Evolutionary conservation across 306 rosid genomes (phyloP), one percentile per base, ranked within the genome.

Genomic region (Begonia loranthoides): DNA sequence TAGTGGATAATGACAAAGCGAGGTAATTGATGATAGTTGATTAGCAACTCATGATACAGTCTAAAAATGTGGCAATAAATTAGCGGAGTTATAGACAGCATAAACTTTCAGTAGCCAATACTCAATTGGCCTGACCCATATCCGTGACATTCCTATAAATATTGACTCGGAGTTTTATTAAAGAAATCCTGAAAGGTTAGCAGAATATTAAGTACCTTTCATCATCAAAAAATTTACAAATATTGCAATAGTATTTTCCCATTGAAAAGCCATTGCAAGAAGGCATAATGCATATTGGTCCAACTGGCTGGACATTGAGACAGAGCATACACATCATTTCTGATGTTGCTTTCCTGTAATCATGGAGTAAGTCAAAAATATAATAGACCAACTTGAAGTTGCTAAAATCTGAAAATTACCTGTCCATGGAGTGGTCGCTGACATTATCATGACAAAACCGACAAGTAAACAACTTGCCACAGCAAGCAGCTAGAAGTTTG

Each of bases 301-400:
- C 99, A 67, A 86, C 89, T 10, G 96, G 63, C 63, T 92, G 99
- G 71, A 79, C 47, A 40, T 53, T 79, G 52, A 86, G 70, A 76
- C 99, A 92, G 45, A 49, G 40, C 99, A 92, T 86, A 63, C 99
- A 92, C 94, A 92, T 82, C 93, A 92, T 92, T 73, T 92, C 99
- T 19, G 73, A 54, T 48, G 99, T 86, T 60, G 79, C 84, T 76
- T 92, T 92, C 73, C 99, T 92, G 74, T 36, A 71, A 65, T 67
- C 43, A 64, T 58, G 65, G 39, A 57, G 56, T 19, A 28, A 28
- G 36, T 28, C 1, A 28, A 28, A 28, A 28, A 28, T 28, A 28
- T 28, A 28, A 28, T 28, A 28, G 36, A 28, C 9, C 36, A 28
- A 28, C 36, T 28, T 28, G 64, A 49, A 50, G 34, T 11, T 28